Conservation (phyloP, 139 green algal species). For the Tetraselmis striata region DNA sequence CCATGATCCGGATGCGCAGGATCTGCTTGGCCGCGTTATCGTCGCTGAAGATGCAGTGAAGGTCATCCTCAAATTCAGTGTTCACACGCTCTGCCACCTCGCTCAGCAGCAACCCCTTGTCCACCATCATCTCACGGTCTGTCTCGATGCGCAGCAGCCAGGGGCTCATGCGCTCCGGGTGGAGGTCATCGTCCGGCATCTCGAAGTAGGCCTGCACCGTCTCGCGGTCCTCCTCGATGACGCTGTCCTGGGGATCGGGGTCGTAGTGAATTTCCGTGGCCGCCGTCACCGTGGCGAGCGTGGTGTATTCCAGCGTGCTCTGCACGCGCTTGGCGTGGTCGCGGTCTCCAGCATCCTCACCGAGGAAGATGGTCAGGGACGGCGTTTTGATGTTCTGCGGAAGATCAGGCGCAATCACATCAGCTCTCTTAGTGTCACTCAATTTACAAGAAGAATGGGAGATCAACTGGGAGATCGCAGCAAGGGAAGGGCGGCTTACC, state of each 20-base stretch:
- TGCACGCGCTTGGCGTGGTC: slow-evolving; percentile 87
- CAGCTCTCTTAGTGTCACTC: too few species aligned
- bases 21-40: slow-evolving; percentile 94
- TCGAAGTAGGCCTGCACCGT: slow-evolving; percentile 82
- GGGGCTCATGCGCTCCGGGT: slow-evolving; percentile 64
- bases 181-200: slow-evolving; percentile 75
- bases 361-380: slow-evolving; percentile 80
- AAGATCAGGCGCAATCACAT: too few species aligned
- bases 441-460: too few species aligned
- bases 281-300: slow-evolving; percentile 66
- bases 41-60: slow-evolving; percentile 91
- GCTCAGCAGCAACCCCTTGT: slow-evolving; percentile 85
- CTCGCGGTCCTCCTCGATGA: slow-evolving; percentile 85
- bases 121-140: slow-evolving; percentile 84
- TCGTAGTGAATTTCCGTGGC: slow-evolving; percentile 82
- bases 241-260: slow-evolving; percentile 64
- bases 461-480: too few species aligned
- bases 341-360: slow-evolving; percentile 43
- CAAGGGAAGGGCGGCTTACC: too few species aligned
- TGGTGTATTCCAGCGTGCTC: slow-evolving; percentile 94
- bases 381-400: slow-evolving; percentile 98
- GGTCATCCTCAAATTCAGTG: slow-evolving; percentile 79
- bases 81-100: slow-evolving; percentile 74
- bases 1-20: slow-evolving; percentile 72
- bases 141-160: slow-evolving; percentile 97